Evolutionary conservation across 192 early-diverging fungal species (phyloP), one percentile per base, ranked within the genome.

Genomic region (Linnemannia elongata): DNA sequence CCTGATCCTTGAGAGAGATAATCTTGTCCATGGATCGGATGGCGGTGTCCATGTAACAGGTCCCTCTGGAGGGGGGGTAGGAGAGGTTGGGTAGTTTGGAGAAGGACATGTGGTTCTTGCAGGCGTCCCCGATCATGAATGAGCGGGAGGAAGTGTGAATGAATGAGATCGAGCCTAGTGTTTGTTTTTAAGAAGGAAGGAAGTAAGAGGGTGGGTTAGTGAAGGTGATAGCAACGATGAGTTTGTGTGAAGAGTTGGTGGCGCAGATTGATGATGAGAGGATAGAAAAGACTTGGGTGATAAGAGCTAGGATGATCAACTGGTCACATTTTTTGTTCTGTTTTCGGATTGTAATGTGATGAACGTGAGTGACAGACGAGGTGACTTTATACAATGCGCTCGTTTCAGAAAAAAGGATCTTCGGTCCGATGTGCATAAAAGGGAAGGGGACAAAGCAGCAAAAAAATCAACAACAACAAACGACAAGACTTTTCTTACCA

Each of bases 151-250:
- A 41, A 1, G 74, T 60, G 24, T 87, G 85, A 6, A 87, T 22
- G 60, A 80, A 87, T 18, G 80, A 82, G 49, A 81, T 72, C 44
- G 85, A 87, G 4, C 78, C 78, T 85, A 74, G 9, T 45, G 44
- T 45, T 9, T 45, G 0, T 22, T 24, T 60, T 0, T 27, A n/a
- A 1, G 0, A 27, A 12, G n/a, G 12, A 1, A 7, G 55, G 55
- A 27, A 27, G 55, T 6, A n/a, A 27, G 8, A 7, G 9, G 55
- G n/a, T 30, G n/a, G 44, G 44, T 45, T 45, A 45, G n/a, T 27
- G 49, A 52, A 18, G 18, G 49, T 5, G 15, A 52, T 52, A 1
- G 18, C 3, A 5, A 52, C 1, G 44, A 52, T 18, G 49, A 17
- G 49, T 52, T 52, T 6, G 20, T 52, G 1, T 52, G 49, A 52